Base-by-base conservation (phyloP, 2,329 filamentous ascomycete genomes). In the Endoconidiophora polonica region DNA sequence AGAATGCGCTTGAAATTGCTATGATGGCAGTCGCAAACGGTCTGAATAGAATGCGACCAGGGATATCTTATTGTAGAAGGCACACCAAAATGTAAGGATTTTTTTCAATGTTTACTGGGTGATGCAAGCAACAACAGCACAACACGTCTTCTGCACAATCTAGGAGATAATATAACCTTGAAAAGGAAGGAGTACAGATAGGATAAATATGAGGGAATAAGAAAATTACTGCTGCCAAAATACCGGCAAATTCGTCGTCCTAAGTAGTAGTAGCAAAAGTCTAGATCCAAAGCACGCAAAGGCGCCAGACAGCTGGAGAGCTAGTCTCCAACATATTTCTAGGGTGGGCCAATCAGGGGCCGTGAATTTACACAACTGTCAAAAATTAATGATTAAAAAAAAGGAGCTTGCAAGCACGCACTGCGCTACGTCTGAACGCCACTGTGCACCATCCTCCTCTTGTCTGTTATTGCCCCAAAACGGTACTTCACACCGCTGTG, bases 31-130 rank as follows among this genome's bases (percentile, higher is more conserved):
- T 44, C 22, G 26, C 24, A 48, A 24, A 29, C 10, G 42, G 47
- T 39, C 51, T 16, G 49, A 52, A 55, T 46, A 43, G 52, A 54
- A 56, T 56, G 49, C 55, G 57, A 52, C 52, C 40, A 52, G 48
- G 50, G 55, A 43, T 54, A 51, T 48, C 50, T 51, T 42, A 29
- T 52, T 48, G 29, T 46, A 50, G 26, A 20, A 45, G 12, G 41
- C 12, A 9, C 20, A 45, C 10, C 46, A 24, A 46, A 51, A 50
- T 23, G 44, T 5, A 44, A 29, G 24, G 10, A 18, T 33, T 33
- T 33, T 29, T 29, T 33, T 33, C 7, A 10, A 33, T 33, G 9
- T 12, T 33, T 33, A 33, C 12, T 33, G 12, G 9, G 26, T 29
- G 26, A 29, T 29, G 26, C 26, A 33, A 33, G 12, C 29, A 33